Evolutionary conservation across 371 early-diverging fungal genomes (phyloP), one percentile per base, ranked within the genome.

Genomic region (Rhizopus sp.): DNA sequence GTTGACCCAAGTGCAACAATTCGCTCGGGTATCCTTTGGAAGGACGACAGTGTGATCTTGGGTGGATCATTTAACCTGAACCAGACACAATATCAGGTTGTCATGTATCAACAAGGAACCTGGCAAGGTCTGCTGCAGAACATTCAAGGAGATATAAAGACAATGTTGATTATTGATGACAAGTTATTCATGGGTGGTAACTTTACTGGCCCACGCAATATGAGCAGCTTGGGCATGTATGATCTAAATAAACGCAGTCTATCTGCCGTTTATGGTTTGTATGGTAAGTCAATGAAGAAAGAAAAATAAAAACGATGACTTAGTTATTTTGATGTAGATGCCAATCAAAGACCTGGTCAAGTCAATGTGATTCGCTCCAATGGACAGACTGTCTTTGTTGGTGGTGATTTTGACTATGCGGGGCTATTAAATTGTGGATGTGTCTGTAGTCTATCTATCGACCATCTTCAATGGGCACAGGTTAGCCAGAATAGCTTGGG

Each of bases 341-440:
- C 29, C 30, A 52, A 63, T 32, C 57, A 55, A 44, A 39, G 35
- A 3, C 69, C 73, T n/a, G 70, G 75, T 9, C 12, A 39, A 2
- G 75, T 86, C 1, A 66, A 72, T 23, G 69, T 74, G 0, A 77
- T 84, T 9, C 60, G 70, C 49, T 48, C 59, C 30, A 75, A 78
- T 41, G 53, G 65, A 59, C 55, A 68, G 60, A 69, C 72, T 0
- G 41, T 83, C 40, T 77, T 69, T 55, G 75, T 84, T 17, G 86
- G 78, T 31, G 86, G 86, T 0, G 39, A 68, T 31, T 86, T 86
- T 52, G 64, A 80, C 33, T 72, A 46, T 33, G 78, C 70, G 7
- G 78, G 78, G 0, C 60, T 70, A 0, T 33, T 78, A 15, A 53
- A 53, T 10, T 78, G 78, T 49, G 54, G 69, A 12, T 50, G 63